Percentiles rank a stretch among this genome's conserved stretches.
phyloP scores from a whole-genome alignment of 139 green algal genomes.

The Chlamydomonas sp. region DNA sequence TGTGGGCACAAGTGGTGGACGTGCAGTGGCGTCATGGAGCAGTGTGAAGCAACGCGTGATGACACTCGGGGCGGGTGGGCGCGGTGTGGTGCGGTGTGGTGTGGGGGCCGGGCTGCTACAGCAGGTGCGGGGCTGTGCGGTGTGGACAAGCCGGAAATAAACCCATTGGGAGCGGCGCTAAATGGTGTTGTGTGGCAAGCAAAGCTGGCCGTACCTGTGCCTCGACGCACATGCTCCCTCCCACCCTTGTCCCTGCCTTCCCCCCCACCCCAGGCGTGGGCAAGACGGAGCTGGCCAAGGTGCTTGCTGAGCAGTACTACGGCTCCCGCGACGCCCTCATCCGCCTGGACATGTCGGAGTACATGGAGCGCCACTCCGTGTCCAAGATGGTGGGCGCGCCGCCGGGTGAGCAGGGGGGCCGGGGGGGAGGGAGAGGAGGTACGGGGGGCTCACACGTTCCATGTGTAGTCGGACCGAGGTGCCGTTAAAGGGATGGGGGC shows the following conservation, averaged over 20 bases:
- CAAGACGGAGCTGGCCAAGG: conserved; percentile 98
- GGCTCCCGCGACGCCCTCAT: conserved; percentile 79
- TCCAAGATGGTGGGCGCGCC: conserved; percentile 91
- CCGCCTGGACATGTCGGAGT: conserved; percentile 98
- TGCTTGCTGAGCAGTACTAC: conserved; percentile 83
- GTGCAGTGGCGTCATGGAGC: too few species aligned
- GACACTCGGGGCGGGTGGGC: too few species aligned
- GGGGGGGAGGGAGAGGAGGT: neutral
- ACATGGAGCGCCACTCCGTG: conserved; percentile 95
- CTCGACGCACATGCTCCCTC: too few species aligned
- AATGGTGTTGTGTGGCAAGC: too few species aligned
- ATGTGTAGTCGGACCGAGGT: neutral
- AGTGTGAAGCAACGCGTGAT: too few species aligned
- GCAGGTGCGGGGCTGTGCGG: too few species aligned
- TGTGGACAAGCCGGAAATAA: too few species aligned
- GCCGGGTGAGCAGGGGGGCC: conserved; percentile 52
- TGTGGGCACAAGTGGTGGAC: too few species aligned
- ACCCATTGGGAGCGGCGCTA: too few species aligned
- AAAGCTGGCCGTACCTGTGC: too few species aligned
- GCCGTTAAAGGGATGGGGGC: neutral
- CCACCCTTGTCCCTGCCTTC: neutral
- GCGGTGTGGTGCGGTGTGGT: too few species aligned
- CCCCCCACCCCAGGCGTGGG: conserved; percentile 78
- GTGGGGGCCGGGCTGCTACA: too few species aligned
- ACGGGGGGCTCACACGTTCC: neutral